Base-by-base conservation (phyloP, 371 early-diverging fungal species). In the Ordospora pajunii region DNA sequence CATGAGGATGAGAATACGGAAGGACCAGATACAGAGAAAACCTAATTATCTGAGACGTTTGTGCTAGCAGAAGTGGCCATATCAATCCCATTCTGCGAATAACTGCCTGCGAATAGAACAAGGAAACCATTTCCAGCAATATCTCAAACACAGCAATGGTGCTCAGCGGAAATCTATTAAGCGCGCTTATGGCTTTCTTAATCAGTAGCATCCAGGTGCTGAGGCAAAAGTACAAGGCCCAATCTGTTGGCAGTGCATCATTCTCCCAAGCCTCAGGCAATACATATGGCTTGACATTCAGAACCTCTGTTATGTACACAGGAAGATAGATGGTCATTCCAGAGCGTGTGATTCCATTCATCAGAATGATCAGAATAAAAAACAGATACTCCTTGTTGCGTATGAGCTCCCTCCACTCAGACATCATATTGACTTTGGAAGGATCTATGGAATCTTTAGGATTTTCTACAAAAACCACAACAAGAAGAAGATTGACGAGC, bases 331-430 rank as follows among this genome's bases (percentile, higher is more conserved):
- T 75, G 11, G 83, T 81, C 81, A 86, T 80, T 17, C 76, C 75
- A 40, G 83, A 72, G 52, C 86, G 44, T 10, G 85, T 82, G 19
- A 86, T 63, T 25, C 84, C 86, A 73, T 86, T 86, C 21, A 84
- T 43, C n/a, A 86, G 67, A 70, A 86, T 86, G 25, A 86, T 84
- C 42, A 84, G 54, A 22, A 85, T 73, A 64, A 86, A 86, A 58
- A 86, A 85, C 53, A 84, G 54, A 54, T 83, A 86, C 14, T 81
- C 77, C 45, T 43, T 63, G 58, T 82, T 82, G 32, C 54, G 73
- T 10, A 82, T 21, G n/a, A 83, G 67, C 48, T 75, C 70, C 43
- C 68, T 70, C 50, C 73, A 64, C 44, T 80, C 72, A n/a, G 74
- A 65, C 42, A 44, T 37, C 17, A 67, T 76, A 44, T 71, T 66